phyloP scores from a whole-genome alignment of 2,329 filamentous ascomycete species.

The Clonostachys solani region DNA sequence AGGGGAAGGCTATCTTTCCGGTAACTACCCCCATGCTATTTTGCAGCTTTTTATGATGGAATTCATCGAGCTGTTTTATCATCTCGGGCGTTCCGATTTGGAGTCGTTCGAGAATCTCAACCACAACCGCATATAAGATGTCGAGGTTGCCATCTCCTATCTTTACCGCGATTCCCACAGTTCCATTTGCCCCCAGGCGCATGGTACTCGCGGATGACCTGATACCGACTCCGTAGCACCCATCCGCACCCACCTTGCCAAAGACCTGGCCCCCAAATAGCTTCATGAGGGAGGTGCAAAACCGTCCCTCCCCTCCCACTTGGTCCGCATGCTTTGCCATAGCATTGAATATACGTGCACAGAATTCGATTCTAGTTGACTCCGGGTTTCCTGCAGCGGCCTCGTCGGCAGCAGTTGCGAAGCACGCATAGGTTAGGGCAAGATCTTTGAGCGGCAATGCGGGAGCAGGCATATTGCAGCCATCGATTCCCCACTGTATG shows the following conservation, averaged over 20 bases:
- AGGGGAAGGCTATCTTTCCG: constrained; percentile 13
- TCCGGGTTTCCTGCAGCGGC: neutral
- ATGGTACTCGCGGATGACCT: constrained; percentile 27
- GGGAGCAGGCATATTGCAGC: constrained; percentile 42
- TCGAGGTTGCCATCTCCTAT: constrained; percentile 40
- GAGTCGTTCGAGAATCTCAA: constrained; percentile 38
- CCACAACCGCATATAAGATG: constrained; percentile 35
- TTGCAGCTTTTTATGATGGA: constrained; percentile 21
- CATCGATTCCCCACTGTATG: constrained; percentile 36
- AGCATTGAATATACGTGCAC: constrained; percentile 30
- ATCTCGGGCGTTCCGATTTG: constrained; percentile 24
- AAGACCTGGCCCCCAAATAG: constrained; percentile 28
- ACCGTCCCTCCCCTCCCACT: constrained; percentile 37
- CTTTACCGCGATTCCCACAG: constrained; percentile 39
- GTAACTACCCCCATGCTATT: constrained; percentile 33
- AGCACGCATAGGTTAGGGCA: constrained; percentile 24
- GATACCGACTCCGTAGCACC: constrained; percentile 39
- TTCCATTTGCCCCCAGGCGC: constrained; percentile 25
- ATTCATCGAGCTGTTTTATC: constrained; percentile 18
- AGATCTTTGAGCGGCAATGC: constrained; percentile 30
- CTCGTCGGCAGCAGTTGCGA: constrained; percentile 25
- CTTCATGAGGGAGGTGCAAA: constrained; percentile 40
- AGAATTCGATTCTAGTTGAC: neutral
- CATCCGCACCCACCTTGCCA: constrained; percentile 45
- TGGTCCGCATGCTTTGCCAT: constrained; percentile 36